Conservation (phyloP, 192 early-diverging fungal genomes). For the Coemansia sp. region DNA sequence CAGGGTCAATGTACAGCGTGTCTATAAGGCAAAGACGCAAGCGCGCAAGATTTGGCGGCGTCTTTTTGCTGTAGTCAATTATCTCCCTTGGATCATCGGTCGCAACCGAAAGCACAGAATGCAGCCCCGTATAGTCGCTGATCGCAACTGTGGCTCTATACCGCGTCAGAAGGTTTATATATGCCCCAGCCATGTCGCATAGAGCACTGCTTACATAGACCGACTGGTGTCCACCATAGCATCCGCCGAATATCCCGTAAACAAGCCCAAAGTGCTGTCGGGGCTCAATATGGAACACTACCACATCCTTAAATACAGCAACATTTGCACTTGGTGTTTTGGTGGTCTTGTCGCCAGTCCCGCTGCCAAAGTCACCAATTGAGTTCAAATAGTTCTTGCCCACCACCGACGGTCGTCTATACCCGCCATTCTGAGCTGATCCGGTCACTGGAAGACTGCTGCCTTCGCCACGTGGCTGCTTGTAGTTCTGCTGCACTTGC, state of each 20-base stretch:
- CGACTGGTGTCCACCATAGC: slow-evolving; percentile 71
- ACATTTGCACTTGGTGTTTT: slow-evolving; percentile 29
- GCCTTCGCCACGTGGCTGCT: not conserved
- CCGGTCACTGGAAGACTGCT: not conserved
- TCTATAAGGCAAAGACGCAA: slow-evolving; percentile 68
- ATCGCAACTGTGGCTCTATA: slow-evolving; percentile 70
- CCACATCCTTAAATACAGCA: slow-evolving; percentile 48
- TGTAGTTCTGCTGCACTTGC: not conserved
- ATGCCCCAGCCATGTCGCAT: slow-evolving; percentile 67
- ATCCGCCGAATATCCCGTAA: slow-evolving; percentile 63
- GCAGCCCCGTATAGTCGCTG: slow-evolving; percentile 69
- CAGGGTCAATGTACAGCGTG: slow-evolving; percentile 61
- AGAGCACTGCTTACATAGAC: slow-evolving; percentile 65
- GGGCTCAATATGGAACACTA: slow-evolving; percentile 75
- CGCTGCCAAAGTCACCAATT: not conserved
- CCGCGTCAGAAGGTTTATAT: slow-evolving; percentile 67
- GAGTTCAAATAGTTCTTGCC: not conserved
- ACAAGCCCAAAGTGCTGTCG: slow-evolving; percentile 80
- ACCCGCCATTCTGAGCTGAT: slow-evolving; percentile 11
- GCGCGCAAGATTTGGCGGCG: slow-evolving; percentile 58
- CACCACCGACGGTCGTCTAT: not conserved
- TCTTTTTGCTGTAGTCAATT: slow-evolving; percentile 58
- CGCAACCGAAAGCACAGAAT: slow-evolving; percentile 59
- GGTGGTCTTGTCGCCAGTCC: not conserved
- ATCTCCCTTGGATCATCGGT: slow-evolving; percentile 59